Evolutionary conservation across 306 rosid genomes (phyloP).

Genomic region (Rosa multiflora): DNA sequence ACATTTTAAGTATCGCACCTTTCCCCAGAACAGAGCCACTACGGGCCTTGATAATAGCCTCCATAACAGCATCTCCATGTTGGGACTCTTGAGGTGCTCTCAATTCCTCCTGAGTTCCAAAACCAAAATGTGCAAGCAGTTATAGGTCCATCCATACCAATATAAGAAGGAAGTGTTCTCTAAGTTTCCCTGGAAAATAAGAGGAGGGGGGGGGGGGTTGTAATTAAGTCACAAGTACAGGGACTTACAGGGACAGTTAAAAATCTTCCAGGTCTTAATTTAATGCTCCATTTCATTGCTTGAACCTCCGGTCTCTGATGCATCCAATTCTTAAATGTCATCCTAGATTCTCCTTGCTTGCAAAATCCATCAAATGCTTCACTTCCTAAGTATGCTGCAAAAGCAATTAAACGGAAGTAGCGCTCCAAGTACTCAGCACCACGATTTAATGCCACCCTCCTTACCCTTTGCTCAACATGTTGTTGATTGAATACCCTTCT

Average conservation of each 20-base stretch:
- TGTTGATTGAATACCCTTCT: conserved; percentile 85
- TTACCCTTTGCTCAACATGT: conserved; percentile 76
- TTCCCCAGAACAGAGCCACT: conserved; percentile 82
- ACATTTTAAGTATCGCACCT: conserved; percentile 91
- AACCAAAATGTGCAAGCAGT: conserved; percentile 32
- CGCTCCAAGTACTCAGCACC: conserved; percentile 92
- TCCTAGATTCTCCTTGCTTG: conserved; percentile 61
- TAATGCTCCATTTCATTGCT: conserved; percentile 95
- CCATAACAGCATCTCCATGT: conserved; percentile 93
- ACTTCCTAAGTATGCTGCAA: conserved; percentile 95
- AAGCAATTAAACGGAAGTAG: conserved; percentile 86
- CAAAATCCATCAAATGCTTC: conserved; percentile 87
- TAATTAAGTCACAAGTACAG: conserved; percentile 5
- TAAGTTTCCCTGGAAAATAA: background rate
- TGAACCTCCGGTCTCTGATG: conserved; percentile 84
- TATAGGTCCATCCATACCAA: conserved; percentile 16
- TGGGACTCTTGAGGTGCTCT: conserved; percentile 81
- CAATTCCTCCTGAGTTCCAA: conserved; percentile 66
- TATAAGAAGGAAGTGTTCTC: background rate
- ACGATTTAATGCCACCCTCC: conserved; percentile 89
- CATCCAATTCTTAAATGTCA: conserved; percentile 88
- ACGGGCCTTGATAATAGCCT: conserved; percentile 70
- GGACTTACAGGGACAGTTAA: conserved; percentile 74
- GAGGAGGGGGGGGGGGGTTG: background rate
- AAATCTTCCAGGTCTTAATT: conserved; percentile 81